phyloP scores from a whole-genome alignment of 1,284 basidiomycete genomes.

The Trichosporon faecale region DNA sequence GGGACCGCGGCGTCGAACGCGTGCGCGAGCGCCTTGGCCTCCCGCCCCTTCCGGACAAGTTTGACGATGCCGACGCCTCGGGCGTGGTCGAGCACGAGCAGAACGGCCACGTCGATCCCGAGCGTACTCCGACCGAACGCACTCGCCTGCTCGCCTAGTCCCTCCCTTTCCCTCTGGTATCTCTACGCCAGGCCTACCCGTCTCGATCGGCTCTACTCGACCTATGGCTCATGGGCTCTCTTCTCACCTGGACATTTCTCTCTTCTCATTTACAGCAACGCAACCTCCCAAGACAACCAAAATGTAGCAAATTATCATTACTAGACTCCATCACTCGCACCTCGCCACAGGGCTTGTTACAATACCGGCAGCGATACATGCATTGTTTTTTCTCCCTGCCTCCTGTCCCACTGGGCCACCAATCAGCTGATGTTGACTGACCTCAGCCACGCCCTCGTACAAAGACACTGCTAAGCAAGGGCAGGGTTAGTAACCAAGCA shows the following conservation, averaged over 20 bases:
- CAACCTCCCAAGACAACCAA: neutral
- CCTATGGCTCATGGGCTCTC: too few species aligned
- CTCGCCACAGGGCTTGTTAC: neutral
- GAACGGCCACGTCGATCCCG: neutral
- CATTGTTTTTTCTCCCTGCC: neutral
- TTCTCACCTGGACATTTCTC: neutral
- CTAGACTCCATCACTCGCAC: neutral
- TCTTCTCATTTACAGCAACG: neutral
- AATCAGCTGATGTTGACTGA: too few species aligned
- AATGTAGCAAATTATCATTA: slow-evolving; percentile 4
- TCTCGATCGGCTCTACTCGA: too few species aligned
- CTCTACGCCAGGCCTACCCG: too few species aligned
- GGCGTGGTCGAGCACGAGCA: neutral
- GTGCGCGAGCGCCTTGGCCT: slow-evolving; percentile 48
- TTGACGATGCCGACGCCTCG: slow-evolving; percentile 15
- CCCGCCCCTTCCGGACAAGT: slow-evolving; percentile 19
- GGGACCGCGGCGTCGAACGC: slow-evolving; percentile 50
- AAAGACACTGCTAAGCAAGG: too few species aligned
- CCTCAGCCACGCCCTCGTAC: too few species aligned
- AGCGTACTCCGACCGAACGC: slow-evolving; percentile 3
- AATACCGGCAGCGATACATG: neutral
- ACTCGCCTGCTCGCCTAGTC: neutral
- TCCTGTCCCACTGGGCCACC: neutral
- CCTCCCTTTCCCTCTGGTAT: neutral
- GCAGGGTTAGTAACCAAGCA: neutral